Percentiles rank a stretch among this genome's conserved stretches.
phyloP scores from a whole-genome alignment of 441 rosid species.

The Erysimum pusillum region DNA sequence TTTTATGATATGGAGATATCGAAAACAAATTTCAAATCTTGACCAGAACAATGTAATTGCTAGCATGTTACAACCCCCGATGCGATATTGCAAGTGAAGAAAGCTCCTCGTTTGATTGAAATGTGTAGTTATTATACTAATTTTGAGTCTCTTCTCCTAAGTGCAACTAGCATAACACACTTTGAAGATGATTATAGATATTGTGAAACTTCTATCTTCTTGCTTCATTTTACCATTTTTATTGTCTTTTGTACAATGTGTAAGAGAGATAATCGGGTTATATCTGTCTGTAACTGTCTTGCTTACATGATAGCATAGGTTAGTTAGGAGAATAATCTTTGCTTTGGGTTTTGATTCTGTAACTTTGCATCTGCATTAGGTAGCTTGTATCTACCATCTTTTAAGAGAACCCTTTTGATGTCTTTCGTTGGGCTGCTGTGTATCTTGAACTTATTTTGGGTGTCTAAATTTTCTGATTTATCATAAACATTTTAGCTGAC shows the following conservation, averaged over 20 bases:
- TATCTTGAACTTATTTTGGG: not conserved
- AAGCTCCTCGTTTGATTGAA: not conserved
- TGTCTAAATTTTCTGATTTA: no score
- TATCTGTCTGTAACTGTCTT: not conserved
- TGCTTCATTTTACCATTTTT: not conserved
- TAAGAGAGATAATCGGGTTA: not conserved
- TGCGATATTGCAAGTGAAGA: not conserved
- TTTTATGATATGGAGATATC: constrained; percentile 10
- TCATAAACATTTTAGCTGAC: no score
- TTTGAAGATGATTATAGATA: not conserved
- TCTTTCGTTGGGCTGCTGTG: not conserved
- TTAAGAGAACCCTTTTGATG: not conserved
- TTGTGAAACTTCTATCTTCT: not conserved
- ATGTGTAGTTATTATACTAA: not conserved
- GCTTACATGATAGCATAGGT: no score
- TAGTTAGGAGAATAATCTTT: not conserved
- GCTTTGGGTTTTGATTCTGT: not conserved
- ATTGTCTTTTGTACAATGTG: not conserved
- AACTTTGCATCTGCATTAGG: no score
- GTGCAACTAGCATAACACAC: not conserved
- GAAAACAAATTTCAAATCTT: constrained; percentile 20
- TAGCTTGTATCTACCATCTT: not conserved
- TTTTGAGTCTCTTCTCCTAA: not conserved
- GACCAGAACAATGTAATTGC: not conserved
- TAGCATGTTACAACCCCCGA: not conserved